These are phyloP conservation scores for Avena eriantha DNA, from an alignment of 176 grass and related monocot genomes.

Conservation along the genomic window DNA sequence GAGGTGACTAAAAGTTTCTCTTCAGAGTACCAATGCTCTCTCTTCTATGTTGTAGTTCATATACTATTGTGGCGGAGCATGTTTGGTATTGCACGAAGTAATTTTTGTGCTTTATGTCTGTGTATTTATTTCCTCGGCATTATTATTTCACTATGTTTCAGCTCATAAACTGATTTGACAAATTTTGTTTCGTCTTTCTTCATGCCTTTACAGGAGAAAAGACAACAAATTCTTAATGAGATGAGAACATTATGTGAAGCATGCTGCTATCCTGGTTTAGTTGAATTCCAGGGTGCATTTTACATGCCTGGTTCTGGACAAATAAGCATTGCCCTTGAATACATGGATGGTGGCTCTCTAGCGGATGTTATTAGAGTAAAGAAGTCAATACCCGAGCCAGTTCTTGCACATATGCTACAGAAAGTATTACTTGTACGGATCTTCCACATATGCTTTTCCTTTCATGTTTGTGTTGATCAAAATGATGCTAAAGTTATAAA, in stretches of 20 bases:
- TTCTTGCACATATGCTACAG: constrained; percentile 77
- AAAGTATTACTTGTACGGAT: constrained; percentile 82
- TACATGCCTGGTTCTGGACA: constrained; percentile 90
- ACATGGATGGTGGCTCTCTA: constrained; percentile 97
- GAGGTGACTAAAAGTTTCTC: background rate
- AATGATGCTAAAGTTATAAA: constrained; percentile 33
- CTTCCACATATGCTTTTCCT: constrained; percentile 36
- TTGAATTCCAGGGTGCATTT: constrained; percentile 98
- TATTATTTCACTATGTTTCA: constrained; percentile 13
- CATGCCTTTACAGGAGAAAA: constrained; percentile 77
- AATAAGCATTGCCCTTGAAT: constrained; percentile 96
- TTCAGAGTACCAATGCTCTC: background rate
- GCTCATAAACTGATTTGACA: constrained; percentile 23
- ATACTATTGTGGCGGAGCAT: background rate
- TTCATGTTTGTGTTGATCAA: constrained; percentile 33
- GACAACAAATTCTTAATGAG: constrained; percentile 97
- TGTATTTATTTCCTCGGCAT: constrained; percentile 19
- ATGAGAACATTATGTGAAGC: constrained; percentile 94
- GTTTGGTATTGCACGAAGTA: constrained; percentile 9
- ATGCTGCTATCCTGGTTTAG: constrained; percentile 75
- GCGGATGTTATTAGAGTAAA: constrained; percentile 81
- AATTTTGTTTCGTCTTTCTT: constrained; percentile 39
- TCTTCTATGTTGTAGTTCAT: constrained; percentile 16
- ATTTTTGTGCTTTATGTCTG: constrained; percentile 32
- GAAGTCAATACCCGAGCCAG: constrained; percentile 81